A percentile compares a stretch with the other conserved stretches of the same genome.
These are phyloP conservation scores for Citrus medica DNA, from an alignment of 345 rosid genomes.

Conservation along the genomic window DNA sequence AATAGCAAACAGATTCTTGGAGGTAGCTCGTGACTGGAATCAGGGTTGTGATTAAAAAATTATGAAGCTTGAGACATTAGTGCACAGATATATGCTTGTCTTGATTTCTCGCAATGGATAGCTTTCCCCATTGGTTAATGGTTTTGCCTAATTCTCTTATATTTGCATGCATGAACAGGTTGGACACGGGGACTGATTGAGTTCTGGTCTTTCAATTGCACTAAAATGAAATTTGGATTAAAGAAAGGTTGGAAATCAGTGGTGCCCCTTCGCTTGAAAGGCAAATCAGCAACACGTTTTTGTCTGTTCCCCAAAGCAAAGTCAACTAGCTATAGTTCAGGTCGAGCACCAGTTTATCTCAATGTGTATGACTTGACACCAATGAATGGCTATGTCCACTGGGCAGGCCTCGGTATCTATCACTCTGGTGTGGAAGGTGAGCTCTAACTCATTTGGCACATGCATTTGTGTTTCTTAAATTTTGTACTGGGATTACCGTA, in stretches of 20 bases:
- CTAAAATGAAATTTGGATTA: conserved; percentile 56
- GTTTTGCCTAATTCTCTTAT: not conserved
- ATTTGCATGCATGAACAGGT: conserved; percentile 31
- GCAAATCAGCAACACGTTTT: conserved; percentile 62
- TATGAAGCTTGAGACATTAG: not conserved
- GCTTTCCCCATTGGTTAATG: not conserved
- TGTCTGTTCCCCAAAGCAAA: conserved; percentile 73
- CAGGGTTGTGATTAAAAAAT: not conserved
- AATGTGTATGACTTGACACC: conserved; percentile 94
- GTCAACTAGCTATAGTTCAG: conserved; percentile 54
- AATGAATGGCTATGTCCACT: conserved; percentile 80
- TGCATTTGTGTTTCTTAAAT: not conserved
- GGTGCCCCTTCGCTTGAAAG: conserved; percentile 49
- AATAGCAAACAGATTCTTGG: not conserved
- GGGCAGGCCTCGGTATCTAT: conserved; percentile 97
- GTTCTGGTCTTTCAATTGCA: conserved; percentile 17
- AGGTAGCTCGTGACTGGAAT: not conserved
- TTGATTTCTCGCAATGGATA: not conserved
- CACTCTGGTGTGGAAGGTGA: conserved; percentile 99
- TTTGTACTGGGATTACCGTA: not conserved
- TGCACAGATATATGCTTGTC: not conserved
- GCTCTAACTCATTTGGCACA: conserved; percentile 15
- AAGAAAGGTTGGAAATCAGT: conserved; percentile 65
- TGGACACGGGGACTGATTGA: conserved; percentile 30
- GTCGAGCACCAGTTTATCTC: conserved; percentile 73